These are phyloP conservation scores for Yamadazyma aaseri DNA, from an alignment of 1,139 yeast genomes.

Conservation along the genomic window DNA sequence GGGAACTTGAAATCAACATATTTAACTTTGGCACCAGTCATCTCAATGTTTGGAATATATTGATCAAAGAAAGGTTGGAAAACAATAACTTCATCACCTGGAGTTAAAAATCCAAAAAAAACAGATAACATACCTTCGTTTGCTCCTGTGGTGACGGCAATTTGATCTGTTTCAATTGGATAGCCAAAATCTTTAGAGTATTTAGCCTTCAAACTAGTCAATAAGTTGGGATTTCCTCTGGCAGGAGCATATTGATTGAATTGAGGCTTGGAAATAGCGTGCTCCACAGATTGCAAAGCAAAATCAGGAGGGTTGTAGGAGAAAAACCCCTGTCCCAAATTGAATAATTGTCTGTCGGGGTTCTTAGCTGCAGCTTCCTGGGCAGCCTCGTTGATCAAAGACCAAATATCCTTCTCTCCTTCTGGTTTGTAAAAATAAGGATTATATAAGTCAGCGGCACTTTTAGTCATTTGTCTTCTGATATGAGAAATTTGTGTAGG, in stretches of 20 bases:
- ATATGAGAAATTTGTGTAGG: no score
- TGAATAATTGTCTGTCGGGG: constrained; percentile 70
- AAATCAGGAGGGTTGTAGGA: constrained; percentile 92
- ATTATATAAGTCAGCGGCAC: constrained; percentile 39
- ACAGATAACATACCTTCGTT: constrained; percentile 90
- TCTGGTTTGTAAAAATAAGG: constrained; percentile 58
- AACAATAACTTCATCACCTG: constrained; percentile 96
- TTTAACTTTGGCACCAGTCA: constrained; percentile 88
- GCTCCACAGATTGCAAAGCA: constrained; percentile 79
- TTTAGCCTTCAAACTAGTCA: constrained; percentile 65
- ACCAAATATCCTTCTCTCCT: constrained; percentile 87
- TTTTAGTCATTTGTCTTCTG: constrained; percentile 8
- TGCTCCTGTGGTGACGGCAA: constrained; percentile 92
- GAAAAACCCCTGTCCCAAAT: constrained; percentile 95
- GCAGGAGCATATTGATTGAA: constrained; percentile 93
- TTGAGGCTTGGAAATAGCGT: constrained; percentile 68
- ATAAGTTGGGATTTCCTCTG: constrained; percentile 75
- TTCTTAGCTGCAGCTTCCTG: constrained; percentile 53
- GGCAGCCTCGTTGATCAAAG: constrained; percentile 92
- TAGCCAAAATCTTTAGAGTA: constrained; percentile 69
- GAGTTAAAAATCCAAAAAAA: constrained; percentile 78
- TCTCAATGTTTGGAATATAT: constrained; percentile 87
- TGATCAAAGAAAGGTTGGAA: constrained; percentile 97
- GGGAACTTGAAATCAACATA: constrained; percentile 88
- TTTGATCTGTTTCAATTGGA: constrained; percentile 58